Evolutionary conservation across 2,329 filamentous ascomycete species (phyloP).

Genomic region (Cercospora zeina): DNA sequence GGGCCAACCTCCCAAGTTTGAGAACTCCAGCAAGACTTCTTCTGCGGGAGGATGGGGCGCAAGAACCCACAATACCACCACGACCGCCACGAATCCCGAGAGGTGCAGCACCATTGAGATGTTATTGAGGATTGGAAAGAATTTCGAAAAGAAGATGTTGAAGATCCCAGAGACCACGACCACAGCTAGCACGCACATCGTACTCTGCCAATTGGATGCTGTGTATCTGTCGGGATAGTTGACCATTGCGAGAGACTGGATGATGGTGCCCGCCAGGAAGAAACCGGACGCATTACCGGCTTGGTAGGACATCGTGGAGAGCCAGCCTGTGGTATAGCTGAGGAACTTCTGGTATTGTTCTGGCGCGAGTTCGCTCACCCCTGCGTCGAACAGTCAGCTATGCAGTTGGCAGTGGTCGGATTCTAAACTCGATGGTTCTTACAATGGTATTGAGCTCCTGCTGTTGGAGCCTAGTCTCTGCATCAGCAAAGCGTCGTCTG

Average conservation of each 20-base stretch:
- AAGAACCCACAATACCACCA: constrained; percentile 25
- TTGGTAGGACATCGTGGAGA: constrained; percentile 27
- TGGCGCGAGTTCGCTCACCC: constrained; percentile 19
- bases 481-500: not conserved
- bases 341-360: constrained; percentile 31
- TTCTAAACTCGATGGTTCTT: not conserved
- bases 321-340: constrained; percentile 33
- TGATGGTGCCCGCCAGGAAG: constrained; percentile 28
- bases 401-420: not conserved
- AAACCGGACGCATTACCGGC: constrained; percentile 29
- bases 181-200: constrained; percentile 26
- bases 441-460: constrained; percentile 30
- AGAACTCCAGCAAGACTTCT: constrained; percentile 37
- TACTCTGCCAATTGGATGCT: constrained; percentile 28
- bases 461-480: constrained; percentile 32
- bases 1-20: constrained; percentile 34
- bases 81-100: constrained; percentile 25
- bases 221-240: constrained; percentile 24
- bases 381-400: constrained; percentile 11
- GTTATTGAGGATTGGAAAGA: constrained; percentile 27
- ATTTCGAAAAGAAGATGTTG: constrained; percentile 27
- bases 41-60: constrained; percentile 30
- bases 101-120: constrained; percentile 27
- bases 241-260: constrained; percentile 28
- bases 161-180: constrained; percentile 28